Evolutionary conservation across 2,329 filamentous ascomycete species (phyloP).

Genomic region (Trichoderma brevicompactum): DNA sequence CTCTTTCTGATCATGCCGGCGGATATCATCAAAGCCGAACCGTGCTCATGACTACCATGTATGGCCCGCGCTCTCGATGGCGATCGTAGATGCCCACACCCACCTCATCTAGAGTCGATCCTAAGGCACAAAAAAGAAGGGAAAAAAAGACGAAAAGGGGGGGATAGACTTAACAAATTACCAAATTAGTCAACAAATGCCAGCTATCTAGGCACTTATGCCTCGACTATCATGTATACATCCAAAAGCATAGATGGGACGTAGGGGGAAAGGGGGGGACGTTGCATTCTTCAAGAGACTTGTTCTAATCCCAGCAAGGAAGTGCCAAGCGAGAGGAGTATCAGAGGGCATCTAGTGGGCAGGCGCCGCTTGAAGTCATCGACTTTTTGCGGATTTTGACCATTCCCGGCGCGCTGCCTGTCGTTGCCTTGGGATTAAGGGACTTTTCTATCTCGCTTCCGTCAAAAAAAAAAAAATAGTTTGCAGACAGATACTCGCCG

Average conservation of each 20-base stretch:
- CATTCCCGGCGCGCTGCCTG: neutral
- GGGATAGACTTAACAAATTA: neutral
- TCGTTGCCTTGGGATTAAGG: neutral
- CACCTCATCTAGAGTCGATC: neutral
- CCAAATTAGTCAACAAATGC: neutral
- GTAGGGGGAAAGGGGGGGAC: neutral
- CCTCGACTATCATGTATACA: neutral
- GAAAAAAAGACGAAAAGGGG: neutral
- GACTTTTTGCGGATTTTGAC: neutral
- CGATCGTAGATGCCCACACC: neutral
- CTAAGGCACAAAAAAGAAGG: neutral
- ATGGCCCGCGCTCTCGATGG: slow-evolving; percentile 4
- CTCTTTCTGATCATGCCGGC: neutral
- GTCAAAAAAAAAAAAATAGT: neutral
- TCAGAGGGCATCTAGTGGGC: neutral
- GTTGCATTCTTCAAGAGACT: slow-evolving; percentile 12
- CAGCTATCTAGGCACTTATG: neutral
- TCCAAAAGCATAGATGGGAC: neutral
- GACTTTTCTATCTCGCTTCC: neutral
- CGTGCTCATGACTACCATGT: neutral
- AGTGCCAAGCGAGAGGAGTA: slow-evolving; percentile 24
- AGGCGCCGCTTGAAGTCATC: slow-evolving; percentile 8
- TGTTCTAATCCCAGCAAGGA: slow-evolving; percentile 14
- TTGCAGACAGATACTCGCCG: neutral
- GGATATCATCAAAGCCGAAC: neutral